Base-by-base conservation (phyloP, 768 basidiomycete species). In the Boletales sp. region DNA sequence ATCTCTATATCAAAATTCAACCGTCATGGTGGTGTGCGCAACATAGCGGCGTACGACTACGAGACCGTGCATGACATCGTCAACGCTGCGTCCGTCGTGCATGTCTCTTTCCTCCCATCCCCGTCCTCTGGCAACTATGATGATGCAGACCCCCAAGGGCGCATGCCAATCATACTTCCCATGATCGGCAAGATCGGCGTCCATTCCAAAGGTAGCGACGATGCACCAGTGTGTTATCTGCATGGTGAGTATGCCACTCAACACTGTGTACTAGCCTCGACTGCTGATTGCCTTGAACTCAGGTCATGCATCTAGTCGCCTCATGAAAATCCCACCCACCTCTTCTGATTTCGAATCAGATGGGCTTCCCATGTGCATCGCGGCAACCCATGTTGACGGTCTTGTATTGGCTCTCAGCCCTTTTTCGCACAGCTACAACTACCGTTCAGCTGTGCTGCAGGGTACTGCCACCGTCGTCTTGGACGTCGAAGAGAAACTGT, bases 381-480 rank as follows among this genome's bases (percentile, higher is more conserved):
- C 61, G 19, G 61, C 62, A 17, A 63, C 62, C 15, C 54, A 62
- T 6, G 44, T 63, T 17, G 61, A 63, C 10, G 61, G 62, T 12
- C 50, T 62, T 17, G 61, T 63, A 30, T 52, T 63, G 34, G 44
- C 59, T 38, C 42, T 63, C 1, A 59, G 40, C 25, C 62, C 61
- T 19, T 63, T 63, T 49, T 56, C 59, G 12, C 56, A 64, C 31
- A 62, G 59, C 41, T 63, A 61, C 46, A 63, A 63, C 46, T 63
- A 63, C 32, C 61, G 61, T 5, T 63, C 61, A 0, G 62, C 62
- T 8, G 45, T 63, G 28, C 54, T 63, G 0, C 59, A 64, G 3
- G 61, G 61, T 1, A 46, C 15, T 8, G 61, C 56, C 17, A 54
- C 54, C 1, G 37, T 53, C 19, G 52, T 63, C 19, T 36, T 42